A percentile compares a stretch with the other conserved stretches of the same genome.
These are phyloP conservation scores for Tylopilus orsonianus DNA, from an alignment of 1,284 basidiomycete genomes.

Conservation along the genomic window DNA sequence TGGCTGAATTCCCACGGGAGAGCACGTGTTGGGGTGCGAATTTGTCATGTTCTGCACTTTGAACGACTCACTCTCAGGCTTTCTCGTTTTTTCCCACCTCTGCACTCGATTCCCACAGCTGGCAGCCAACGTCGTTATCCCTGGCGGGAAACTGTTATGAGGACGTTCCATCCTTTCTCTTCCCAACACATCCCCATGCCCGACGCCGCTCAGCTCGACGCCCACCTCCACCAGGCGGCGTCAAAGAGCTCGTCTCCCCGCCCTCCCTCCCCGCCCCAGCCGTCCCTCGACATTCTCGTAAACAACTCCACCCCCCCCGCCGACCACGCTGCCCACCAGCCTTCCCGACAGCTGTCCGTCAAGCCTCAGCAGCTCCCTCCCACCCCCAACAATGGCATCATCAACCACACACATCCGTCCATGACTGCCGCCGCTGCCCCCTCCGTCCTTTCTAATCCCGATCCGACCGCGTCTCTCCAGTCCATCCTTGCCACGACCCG, in stretches of 20 bases:
- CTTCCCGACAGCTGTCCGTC: slow-evolving; percentile 25
- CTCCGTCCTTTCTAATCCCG: slow-evolving; percentile 42
- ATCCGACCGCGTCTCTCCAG: slow-evolving; percentile 61
- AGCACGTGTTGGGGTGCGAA: slow-evolving; percentile 32
- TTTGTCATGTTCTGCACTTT: slow-evolving; percentile 28
- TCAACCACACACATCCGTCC: slow-evolving; percentile 36
- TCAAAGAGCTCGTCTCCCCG: slow-evolving; percentile 39
- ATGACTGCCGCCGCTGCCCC: slow-evolving; percentile 36
- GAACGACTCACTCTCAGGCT: slow-evolving; percentile 32
- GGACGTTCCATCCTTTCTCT: slow-evolving; percentile 42
- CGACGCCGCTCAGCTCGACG: slow-evolving; percentile 39
- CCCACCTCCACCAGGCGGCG: slow-evolving; percentile 37
- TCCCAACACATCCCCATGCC: slow-evolving; percentile 46
- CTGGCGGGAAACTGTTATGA: slow-evolving; percentile 42
- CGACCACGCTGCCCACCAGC: slow-evolving; percentile 28
- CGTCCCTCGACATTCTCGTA: slow-evolving; percentile 43
- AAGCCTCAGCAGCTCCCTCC: slow-evolving; percentile 24
- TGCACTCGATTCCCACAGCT: slow-evolving; percentile 39
- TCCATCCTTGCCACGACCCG: slow-evolving; percentile 56
- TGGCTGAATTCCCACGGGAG: slow-evolving; percentile 31
- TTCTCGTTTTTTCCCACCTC: slow-evolving; percentile 39
- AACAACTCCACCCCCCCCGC: slow-evolving; percentile 34
- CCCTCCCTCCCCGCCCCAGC: slow-evolving; percentile 39
- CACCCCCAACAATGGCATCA: slow-evolving; percentile 28
- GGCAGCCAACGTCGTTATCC: slow-evolving; percentile 40